Conservation (phyloP, 441 rosid genomes). For the Corymbia calophylla region DNA sequence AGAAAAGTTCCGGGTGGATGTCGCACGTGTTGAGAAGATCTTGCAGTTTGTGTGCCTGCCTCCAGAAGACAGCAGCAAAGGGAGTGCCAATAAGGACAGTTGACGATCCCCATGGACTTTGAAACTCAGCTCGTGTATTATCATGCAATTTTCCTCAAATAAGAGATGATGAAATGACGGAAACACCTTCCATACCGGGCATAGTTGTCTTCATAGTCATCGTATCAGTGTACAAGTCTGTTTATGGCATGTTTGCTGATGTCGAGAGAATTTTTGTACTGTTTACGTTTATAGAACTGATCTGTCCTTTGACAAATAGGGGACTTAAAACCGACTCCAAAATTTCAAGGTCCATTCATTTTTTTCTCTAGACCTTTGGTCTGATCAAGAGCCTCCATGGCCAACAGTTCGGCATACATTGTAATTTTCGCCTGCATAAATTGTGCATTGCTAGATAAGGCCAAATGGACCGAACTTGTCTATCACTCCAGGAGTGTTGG, state of each 20-base stretch:
- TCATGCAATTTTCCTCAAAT: slow-evolving; percentile 1
- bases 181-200: background rate
- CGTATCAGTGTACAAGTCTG: background rate
- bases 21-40: slow-evolving; percentile 46
- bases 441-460: background rate
- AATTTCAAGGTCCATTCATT: background rate
- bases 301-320: background rate
- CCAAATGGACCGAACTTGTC: background rate
- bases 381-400: background rate
- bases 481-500: background rate
- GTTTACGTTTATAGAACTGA: background rate
- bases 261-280: background rate
- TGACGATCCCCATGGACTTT: background rate
- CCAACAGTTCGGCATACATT: background rate
- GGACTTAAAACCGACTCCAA: background rate
- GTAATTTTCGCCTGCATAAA: background rate
- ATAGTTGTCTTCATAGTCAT: background rate
- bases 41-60: slow-evolving; percentile 59
- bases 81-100: slow-evolving; percentile 7
- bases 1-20: slow-evolving; percentile 48
- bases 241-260: background rate
- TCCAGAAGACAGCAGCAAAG: slow-evolving; percentile 39
- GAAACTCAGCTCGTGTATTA: background rate
- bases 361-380: background rate
- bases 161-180: background rate